These are phyloP conservation scores for Salix exigua DNA, from an alignment of 345 rosid genomes.

Conservation along the genomic window DNA sequence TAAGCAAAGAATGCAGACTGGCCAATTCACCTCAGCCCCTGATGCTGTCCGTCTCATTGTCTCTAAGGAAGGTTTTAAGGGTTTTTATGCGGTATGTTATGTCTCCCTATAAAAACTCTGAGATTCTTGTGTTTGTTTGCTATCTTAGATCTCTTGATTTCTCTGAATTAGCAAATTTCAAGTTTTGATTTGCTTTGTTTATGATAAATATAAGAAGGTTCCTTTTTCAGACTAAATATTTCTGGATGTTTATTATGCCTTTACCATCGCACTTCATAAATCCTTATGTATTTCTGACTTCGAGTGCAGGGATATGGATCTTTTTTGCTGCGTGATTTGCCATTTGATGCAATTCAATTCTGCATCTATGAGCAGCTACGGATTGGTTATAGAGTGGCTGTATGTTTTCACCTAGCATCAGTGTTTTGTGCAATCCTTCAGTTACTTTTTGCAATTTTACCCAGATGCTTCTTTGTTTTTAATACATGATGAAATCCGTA, in stretches of 20 bases:
- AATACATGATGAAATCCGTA: no score
- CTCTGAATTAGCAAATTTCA: neutral
- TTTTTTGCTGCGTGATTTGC: conserved; percentile 81
- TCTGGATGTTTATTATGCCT: neutral
- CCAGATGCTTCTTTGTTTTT: no score
- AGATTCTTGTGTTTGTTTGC: neutral
- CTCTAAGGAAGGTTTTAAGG: conserved; percentile 75
- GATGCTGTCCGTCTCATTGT: conserved; percentile 73
- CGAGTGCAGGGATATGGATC: conserved; percentile 78
- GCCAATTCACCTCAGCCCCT: conserved; percentile 82
- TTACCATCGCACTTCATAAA: neutral
- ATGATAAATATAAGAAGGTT: neutral
- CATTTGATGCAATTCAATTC: conserved; percentile 95
- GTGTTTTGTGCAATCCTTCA: no score
- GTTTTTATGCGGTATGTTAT: conserved; percentile 77
- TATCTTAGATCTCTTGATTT: neutral
- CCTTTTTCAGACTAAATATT: neutral
- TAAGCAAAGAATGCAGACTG: conserved; percentile 93
- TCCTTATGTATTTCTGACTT: neutral
- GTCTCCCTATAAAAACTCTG: neutral
- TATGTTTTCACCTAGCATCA: conserved; percentile 29
- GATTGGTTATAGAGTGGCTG: conserved; percentile 76
- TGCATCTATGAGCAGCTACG: conserved; percentile 95
- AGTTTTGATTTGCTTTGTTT: neutral
- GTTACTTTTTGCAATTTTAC: no score